phyloP scores from a whole-genome alignment of 306 rosid genomes.

The Oemleria cerasiformis region DNA sequence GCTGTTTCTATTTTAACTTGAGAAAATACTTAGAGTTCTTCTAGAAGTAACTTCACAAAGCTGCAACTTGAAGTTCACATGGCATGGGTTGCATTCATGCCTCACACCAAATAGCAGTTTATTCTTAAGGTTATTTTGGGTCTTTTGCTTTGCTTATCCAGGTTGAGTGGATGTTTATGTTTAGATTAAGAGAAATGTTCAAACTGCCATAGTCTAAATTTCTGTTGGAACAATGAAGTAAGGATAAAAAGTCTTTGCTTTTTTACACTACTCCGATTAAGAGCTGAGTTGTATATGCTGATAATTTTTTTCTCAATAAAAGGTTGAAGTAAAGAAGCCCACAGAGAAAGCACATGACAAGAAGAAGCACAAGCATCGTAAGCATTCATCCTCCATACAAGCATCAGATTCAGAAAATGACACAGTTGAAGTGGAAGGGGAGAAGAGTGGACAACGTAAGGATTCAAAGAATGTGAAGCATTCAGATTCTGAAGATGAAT shows the following conservation, averaged over 20 bases:
- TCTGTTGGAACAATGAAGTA: neutral
- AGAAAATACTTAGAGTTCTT: neutral
- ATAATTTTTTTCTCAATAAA: slow-evolving; percentile 1
- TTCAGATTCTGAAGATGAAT: slow-evolving; percentile 2
- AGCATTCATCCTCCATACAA: slow-evolving; percentile 31
- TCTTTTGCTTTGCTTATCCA: neutral
- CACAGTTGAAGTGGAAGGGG: slow-evolving; percentile 34
- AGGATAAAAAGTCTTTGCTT: neutral
- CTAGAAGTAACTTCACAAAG: neutral
- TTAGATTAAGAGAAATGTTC: neutral
- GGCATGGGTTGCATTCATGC: neutral
- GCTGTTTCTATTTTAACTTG: neutral
- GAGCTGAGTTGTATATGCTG: neutral
- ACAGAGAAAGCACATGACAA: slow-evolving; percentile 44
- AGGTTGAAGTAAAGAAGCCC: slow-evolving; percentile 49
- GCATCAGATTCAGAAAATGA: slow-evolving; percentile 52
- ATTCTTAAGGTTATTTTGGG: neutral
- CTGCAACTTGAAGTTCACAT: neutral
- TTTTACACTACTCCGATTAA: neutral
- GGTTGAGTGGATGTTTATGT: neutral
- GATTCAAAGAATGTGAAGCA: slow-evolving; percentile 18
- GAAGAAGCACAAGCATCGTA: slow-evolving; percentile 48
- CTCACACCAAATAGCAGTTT: neutral
- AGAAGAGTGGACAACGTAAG: slow-evolving; percentile 32
- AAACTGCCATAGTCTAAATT: neutral